Percentiles rank a stretch among this genome's conserved stretches.
Conservation (phyloP, 148 eudicot species). For the Camellia granthamiana region DNA sequence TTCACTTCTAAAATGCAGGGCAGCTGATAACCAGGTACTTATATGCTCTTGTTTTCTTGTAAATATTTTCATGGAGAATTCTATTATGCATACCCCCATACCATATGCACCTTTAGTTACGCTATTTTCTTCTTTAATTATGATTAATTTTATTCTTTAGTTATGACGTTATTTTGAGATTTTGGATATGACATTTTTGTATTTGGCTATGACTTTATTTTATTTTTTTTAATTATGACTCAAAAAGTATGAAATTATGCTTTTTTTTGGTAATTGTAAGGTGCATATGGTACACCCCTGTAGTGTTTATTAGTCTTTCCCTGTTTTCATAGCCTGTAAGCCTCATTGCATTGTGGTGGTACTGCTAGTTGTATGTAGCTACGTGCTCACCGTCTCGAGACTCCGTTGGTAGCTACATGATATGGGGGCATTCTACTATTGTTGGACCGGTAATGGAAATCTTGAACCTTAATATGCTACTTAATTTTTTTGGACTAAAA, state of each 20-base stretch:
- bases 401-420: conserved; percentile 38
- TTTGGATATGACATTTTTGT: too few species aligned
- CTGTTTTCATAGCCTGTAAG: neutral
- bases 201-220: too few species aligned
- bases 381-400: conserved; percentile 66
- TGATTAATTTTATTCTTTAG: too few species aligned
- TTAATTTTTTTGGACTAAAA: neutral
- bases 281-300: too few species aligned
- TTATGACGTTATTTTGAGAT: too few species aligned
- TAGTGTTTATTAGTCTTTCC: too few species aligned
- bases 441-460: conserved; percentile 48
- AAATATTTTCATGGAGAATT: neutral
- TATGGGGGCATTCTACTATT: conserved; percentile 71
- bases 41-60: neutral
- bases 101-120: too few species aligned
- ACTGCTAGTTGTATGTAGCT: conserved; percentile 53
- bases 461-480: neutral
- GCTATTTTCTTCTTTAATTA: too few species aligned
- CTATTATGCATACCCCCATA: too few species aligned
- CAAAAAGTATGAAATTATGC: too few species aligned
- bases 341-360: neutral
- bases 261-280: too few species aligned
- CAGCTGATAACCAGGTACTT: conserved; percentile 66
- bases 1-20: conserved; percentile 42
- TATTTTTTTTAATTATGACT: too few species aligned